These are phyloP conservation scores for Pseudogymnoascus sp. DNA, from an alignment of 2,329 filamentous ascomycete genomes.

Conservation along the genomic window DNA sequence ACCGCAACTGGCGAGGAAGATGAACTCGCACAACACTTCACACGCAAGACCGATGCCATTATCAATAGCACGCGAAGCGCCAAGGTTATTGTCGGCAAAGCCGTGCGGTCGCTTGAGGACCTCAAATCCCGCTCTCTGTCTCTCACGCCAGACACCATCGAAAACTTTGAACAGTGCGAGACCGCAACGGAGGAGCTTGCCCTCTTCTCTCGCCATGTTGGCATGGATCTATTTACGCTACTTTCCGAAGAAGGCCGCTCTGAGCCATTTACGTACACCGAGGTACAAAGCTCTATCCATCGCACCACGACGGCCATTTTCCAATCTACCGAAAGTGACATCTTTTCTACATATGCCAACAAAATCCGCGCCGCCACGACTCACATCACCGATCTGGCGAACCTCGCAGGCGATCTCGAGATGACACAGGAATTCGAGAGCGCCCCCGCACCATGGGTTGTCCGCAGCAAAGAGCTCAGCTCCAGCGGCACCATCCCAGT, in stretches of 20 bases:
- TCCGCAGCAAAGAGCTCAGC: constrained; percentile 73
- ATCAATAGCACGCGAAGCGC: constrained; percentile 70
- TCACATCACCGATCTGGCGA: constrained; percentile 63
- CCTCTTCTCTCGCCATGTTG: constrained; percentile 58
- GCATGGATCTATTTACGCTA: constrained; percentile 54
- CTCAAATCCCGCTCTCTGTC: constrained; percentile 69
- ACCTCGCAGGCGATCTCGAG: constrained; percentile 61
- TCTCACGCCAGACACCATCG: constrained; percentile 58
- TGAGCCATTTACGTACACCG: constrained; percentile 58
- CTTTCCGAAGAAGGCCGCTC: constrained; percentile 65
- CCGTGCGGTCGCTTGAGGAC: constrained; percentile 69
- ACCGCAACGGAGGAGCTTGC: constrained; percentile 57
- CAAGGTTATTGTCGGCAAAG: constrained; percentile 77
- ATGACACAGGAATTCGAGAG: constrained; percentile 75
- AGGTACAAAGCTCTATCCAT: constrained; percentile 58
- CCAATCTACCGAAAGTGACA: constrained; percentile 54
- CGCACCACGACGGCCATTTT: constrained; percentile 46
- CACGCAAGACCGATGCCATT: constrained; percentile 63
- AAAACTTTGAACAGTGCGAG: constrained; percentile 65
- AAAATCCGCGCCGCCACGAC: constrained; percentile 59
- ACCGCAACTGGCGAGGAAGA: constrained; percentile 52
- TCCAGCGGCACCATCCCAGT: constrained; percentile 73
- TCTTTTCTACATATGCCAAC: constrained; percentile 61
- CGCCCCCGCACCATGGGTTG: constrained; percentile 70
- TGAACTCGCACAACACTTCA: constrained; percentile 59